Conservation (phyloP, 2,329 filamentous ascomycete species). For the Phialemoniopsis sp. region DNA sequence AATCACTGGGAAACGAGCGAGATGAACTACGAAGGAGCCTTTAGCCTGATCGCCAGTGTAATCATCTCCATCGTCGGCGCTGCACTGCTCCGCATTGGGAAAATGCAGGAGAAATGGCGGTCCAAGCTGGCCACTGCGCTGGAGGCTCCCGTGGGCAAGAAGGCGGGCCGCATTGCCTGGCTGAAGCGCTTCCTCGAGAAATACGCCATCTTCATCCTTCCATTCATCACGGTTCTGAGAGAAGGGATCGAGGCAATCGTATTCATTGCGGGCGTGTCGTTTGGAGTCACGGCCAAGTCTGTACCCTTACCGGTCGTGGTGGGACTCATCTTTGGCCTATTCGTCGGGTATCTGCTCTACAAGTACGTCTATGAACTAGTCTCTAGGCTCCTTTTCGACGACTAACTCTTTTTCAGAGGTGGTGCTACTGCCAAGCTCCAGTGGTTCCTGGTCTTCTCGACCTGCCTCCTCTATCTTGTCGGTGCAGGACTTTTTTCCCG, state of each 20-base stretch:
- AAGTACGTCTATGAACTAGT: conserved; percentile 49
- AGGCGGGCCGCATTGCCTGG: conserved; percentile 31
- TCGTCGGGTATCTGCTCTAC: conserved; percentile 74
- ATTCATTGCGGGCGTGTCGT: conserved; percentile 80
- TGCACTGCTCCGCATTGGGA: conserved; percentile 74
- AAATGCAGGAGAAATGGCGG: conserved; percentile 85
- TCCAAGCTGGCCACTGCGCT: conserved; percentile 72
- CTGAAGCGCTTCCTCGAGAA: conserved; percentile 67
- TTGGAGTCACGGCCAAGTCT: conserved; percentile 68
- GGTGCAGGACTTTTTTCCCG: conserved; percentile 76
- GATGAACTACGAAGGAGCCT: conserved; percentile 77
- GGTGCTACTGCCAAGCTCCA: conserved; percentile 31
- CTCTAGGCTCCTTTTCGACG: conserved; percentile 1
- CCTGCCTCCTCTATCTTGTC: conserved; percentile 76
- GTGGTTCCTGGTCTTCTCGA: conserved; percentile 69
- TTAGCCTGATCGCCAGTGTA: conserved; percentile 68
- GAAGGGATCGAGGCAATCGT: conserved; percentile 85
- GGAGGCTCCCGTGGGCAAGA: conserved; percentile 33
- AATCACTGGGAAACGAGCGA: conserved; percentile 66
- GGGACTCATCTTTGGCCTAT: conserved; percentile 62
- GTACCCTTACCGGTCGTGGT: conserved; percentile 75
- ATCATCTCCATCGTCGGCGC: conserved; percentile 82
- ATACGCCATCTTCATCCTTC: conserved; percentile 82
- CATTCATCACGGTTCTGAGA: conserved; percentile 82
- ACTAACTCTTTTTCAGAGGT: conserved; percentile 21